These are phyloP conservation scores for Salinomyces thailandicus DNA, from an alignment of 2,329 filamentous ascomycete genomes.

Conservation along the genomic window DNA sequence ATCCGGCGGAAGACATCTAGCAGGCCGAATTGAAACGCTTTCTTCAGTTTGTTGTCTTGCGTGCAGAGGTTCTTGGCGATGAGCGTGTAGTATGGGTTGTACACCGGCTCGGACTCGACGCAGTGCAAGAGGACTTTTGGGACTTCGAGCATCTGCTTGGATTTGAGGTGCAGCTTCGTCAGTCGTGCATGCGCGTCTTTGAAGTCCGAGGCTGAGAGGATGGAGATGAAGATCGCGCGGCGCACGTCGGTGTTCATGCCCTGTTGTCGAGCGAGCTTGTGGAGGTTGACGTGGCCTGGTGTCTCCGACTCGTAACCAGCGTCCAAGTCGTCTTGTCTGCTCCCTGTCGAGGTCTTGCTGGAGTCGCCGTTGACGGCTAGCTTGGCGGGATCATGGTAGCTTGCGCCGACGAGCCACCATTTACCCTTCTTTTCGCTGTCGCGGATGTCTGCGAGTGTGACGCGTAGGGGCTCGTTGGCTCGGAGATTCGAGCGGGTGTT, in stretches of 20 bases:
- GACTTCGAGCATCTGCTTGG: conserved; percentile 75
- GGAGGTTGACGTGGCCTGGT: conserved; percentile 50
- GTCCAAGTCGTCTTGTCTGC: conserved; percentile 3
- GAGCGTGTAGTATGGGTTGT: conserved; percentile 89
- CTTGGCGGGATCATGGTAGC: conserved; percentile 50
- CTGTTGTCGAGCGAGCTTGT: conserved; percentile 59
- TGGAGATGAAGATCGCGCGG: conserved; percentile 82
- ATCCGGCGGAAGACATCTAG: conserved; percentile 79
- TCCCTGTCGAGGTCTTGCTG: conserved; percentile 6
- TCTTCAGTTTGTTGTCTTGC: conserved; percentile 58
- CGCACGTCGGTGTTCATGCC: conserved; percentile 81
- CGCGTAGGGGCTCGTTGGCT: conserved; percentile 68
- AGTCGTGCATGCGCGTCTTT: conserved; percentile 74
- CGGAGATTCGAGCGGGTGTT: conserved; percentile 54
- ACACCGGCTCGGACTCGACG: conserved; percentile 66
- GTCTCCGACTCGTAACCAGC: conserved; percentile 16
- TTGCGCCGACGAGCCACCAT: conserved; percentile 98
- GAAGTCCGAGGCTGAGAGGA: conserved; percentile 75
- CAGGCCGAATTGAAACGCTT: conserved; percentile 76
- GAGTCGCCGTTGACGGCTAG: conserved; percentile 13
- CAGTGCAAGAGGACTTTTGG: conserved; percentile 82
- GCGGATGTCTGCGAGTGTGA: conserved; percentile 71
- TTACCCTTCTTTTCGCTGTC: conserved; percentile 80
- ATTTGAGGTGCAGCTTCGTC: conserved; percentile 73
- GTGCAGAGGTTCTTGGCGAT: conserved; percentile 69